Base-by-base conservation (phyloP, 179 eudicot genomes). In the Spinacia oleracea region DNA sequence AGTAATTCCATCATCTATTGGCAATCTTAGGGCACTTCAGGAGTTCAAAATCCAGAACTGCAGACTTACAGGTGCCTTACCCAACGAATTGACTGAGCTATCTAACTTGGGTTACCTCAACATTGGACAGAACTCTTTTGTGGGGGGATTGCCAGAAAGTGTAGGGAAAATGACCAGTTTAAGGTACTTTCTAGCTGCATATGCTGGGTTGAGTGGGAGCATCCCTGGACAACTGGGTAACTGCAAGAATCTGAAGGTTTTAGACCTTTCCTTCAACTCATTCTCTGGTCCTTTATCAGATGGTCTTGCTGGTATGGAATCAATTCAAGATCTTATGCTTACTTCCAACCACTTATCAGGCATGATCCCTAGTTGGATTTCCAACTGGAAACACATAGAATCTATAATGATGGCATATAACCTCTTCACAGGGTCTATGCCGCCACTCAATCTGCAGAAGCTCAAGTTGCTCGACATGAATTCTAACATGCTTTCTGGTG, bases 191-290 rank as follows among this genome's bases (percentile, higher is more conserved):
- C 76, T 91, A 40, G 93, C 98, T 60, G 76, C 85, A 31, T 51
- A 75, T 87, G 84, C 93, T 27, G 93, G 95, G 71, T 85, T 95
- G 50, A 84, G 88, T 38, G 98, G 98, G 70, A 50, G 59, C 29
- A 86, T 95, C 66, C 98, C 97, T 9, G 86, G 83, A 34, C 80
- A 90, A 79, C 80, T 95, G 72, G 97, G 97, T 67, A 87, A 86
- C 76, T 95, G 98, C 87, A 90, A 83, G 86, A 95, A 80, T 78
- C 90, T 95, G 77, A 87, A 35, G 78, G 77, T 80, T 48, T 45
- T 95, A 43, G 79, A 88, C 77, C 86, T 95, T 51, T 89, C 98
- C 35, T 87, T 80, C 77, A 95, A 93, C 81, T 88, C 86, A 25
- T 84, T 95, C 63, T 84, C 89, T 11, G 97, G 98, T 64, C 86